Conservation (phyloP, 106 monocot species). For the Dendrobium nobile region DNA sequence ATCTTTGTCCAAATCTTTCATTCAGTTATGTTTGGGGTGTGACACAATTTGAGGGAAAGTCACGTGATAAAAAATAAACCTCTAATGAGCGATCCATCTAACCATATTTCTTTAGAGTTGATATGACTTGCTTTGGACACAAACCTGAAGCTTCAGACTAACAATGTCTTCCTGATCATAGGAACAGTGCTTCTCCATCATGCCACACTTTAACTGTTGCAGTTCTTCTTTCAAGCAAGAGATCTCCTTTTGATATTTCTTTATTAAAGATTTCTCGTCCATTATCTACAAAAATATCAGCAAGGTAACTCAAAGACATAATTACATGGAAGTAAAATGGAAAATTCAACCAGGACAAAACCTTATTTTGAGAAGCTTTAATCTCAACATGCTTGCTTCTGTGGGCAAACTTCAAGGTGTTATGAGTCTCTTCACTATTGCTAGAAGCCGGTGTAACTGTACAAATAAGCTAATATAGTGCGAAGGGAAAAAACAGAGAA, state of each 20-base stretch:
- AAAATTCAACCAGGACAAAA: slow-evolving; percentile 6
- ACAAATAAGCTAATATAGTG: slow-evolving; percentile 75
- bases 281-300: slow-evolving; percentile 56
- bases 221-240: slow-evolving; percentile 77
- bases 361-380: slow-evolving; percentile 96
- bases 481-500: background rate
- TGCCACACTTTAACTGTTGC: slow-evolving; percentile 77
- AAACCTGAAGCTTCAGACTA: slow-evolving; percentile 86
- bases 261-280: slow-evolving; percentile 96
- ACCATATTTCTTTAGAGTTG: background rate
- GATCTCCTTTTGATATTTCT: slow-evolving; percentile 97
- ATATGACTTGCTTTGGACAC: background rate
- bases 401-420: slow-evolving; percentile 95
- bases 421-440: slow-evolving; percentile 96
- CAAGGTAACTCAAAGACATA: background rate
- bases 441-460: slow-evolving; percentile 96
- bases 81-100: background rate
- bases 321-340: background rate
- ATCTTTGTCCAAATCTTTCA: no score
- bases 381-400: slow-evolving; percentile 93
- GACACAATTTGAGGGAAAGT: background rate
- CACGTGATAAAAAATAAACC: background rate
- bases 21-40: no score
- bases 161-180: slow-evolving; percentile 86
- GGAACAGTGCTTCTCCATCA: slow-evolving; percentile 56